Conservation (phyloP, 768 basidiomycete genomes). For the Omphalotus guepiniiformis region DNA sequence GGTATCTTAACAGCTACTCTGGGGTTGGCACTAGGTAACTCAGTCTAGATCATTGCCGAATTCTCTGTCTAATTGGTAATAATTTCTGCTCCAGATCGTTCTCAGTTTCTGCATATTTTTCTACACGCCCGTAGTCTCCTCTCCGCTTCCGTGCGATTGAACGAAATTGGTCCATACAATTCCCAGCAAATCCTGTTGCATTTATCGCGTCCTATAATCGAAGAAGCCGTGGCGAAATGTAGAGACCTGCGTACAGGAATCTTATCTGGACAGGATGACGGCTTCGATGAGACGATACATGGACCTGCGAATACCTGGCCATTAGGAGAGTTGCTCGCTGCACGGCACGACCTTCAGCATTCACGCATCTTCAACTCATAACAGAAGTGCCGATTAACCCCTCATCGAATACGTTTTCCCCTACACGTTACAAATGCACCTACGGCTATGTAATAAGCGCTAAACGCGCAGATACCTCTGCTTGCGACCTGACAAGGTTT, state of each 20-base stretch:
- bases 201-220: conserved; percentile 63
- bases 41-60: neutral
- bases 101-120: conserved; percentile 88
- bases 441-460: conserved; percentile 76
- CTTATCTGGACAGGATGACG: conserved; percentile 17
- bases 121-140: conserved; percentile 86
- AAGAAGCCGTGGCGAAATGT: conserved; percentile 43
- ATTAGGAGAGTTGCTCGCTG: conserved; percentile 85
- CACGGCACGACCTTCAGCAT: conserved; percentile 91
- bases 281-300: conserved; percentile 36
- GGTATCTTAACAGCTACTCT: conserved; percentile 79
- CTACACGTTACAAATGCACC: conserved; percentile 43
- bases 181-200: conserved; percentile 86
- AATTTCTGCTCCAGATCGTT: conserved; percentile 59
- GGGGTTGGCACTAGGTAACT: conserved; percentile 63
- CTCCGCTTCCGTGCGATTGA: conserved; percentile 89
- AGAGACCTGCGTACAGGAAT: conserved; percentile 46
- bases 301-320: conserved; percentile 95
- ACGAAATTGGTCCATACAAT: conserved; percentile 88
- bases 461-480: conserved; percentile 85
- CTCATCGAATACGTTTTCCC: conserved; percentile 3
- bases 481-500: conserved; percentile 89
- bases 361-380: conserved; percentile 92
- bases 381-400: too few species aligned
- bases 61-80: conserved; percentile 3